These are phyloP conservation scores for Rehmannia glutinosa DNA, from an alignment of 257 asterid species.

Conservation along the genomic window DNA sequence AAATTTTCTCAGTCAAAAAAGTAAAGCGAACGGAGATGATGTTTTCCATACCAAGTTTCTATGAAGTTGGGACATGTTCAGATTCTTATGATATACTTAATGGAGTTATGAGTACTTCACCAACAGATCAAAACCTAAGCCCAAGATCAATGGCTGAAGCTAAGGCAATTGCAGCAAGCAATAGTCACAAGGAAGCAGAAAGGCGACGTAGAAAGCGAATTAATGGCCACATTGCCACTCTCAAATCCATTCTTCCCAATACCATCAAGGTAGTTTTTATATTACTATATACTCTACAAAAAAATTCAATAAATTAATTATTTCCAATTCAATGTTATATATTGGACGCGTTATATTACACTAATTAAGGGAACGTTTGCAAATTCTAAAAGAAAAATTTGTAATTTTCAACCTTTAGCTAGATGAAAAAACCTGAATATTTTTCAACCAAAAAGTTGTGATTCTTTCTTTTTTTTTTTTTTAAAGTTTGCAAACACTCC, in stretches of 20 bases:
- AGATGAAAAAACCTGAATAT: no score
- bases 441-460: no score
- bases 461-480: no score
- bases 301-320: no score
- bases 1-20: background rate
- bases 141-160: conserved; percentile 71
- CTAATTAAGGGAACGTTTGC: no score
- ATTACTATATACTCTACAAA: background rate
- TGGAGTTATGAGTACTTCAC: conserved; percentile 17
- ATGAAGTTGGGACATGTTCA: conserved; percentile 45
- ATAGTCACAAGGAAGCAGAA: conserved; percentile 90
- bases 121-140: conserved; percentile 26
- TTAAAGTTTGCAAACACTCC: no score
- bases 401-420: no score
- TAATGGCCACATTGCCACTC: conserved; percentile 87
- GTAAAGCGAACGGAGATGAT: conserved; percentile 9
- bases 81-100: conserved; percentile 42
- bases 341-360: no score
- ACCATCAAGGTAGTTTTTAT: conserved; percentile 81
- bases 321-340: no score
- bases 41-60: conserved; percentile 49
- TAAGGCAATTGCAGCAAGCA: conserved; percentile 67
- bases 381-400: no score
- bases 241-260: conserved; percentile 75
- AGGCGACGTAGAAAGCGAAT: conserved; percentile 78